Percentiles rank a stretch among this genome's conserved stretches.
phyloP scores from a whole-genome alignment of 192 early-diverging fungal species.

The Coemansia aciculifera region DNA sequence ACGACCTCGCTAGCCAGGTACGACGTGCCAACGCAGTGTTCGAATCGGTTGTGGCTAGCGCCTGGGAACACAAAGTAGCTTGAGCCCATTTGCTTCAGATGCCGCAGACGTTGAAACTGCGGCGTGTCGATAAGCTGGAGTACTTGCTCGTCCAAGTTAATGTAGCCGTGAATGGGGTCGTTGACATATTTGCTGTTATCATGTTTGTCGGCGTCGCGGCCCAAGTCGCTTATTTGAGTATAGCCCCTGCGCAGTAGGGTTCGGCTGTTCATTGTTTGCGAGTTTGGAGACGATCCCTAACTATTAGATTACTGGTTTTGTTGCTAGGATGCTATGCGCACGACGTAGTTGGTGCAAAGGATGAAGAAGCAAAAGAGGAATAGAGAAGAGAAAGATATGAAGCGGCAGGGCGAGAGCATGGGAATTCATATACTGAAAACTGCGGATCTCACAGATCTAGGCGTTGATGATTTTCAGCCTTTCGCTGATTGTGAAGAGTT shows the following conservation, averaged over 20 bases:
- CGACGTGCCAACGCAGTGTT: constrained; percentile 89
- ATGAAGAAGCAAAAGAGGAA: neutral
- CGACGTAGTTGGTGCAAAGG: neutral
- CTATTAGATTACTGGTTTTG: neutral
- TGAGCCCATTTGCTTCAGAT: constrained; percentile 85
- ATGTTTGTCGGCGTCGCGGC: neutral
- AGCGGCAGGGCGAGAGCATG: neutral
- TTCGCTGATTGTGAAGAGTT: neutral
- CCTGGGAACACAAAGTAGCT: constrained; percentile 92
- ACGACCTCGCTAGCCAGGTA: constrained; percentile 78
- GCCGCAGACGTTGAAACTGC: constrained; percentile 94
- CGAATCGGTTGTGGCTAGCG: constrained; percentile 94
- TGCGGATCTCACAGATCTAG: neutral
- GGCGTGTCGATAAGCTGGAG: constrained; percentile 85
- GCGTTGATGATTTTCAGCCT: neutral
- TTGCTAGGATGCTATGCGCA: neutral
- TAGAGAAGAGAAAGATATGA: neutral
- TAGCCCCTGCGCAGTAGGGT: constrained; percentile 30
- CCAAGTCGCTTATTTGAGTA: constrained; percentile 17
- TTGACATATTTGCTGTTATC: constrained; percentile 35
- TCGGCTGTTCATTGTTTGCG: constrained; percentile 7
- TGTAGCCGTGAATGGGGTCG: constrained; percentile 63
- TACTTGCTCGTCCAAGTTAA: constrained; percentile 65
- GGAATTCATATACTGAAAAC: neutral
- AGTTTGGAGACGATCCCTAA: neutral